A percentile compares a stretch with the other conserved stretches of the same genome.
phyloP scores from a whole-genome alignment of 2,329 filamentous ascomycete species.

The Plenodomus lindquistii region DNA sequence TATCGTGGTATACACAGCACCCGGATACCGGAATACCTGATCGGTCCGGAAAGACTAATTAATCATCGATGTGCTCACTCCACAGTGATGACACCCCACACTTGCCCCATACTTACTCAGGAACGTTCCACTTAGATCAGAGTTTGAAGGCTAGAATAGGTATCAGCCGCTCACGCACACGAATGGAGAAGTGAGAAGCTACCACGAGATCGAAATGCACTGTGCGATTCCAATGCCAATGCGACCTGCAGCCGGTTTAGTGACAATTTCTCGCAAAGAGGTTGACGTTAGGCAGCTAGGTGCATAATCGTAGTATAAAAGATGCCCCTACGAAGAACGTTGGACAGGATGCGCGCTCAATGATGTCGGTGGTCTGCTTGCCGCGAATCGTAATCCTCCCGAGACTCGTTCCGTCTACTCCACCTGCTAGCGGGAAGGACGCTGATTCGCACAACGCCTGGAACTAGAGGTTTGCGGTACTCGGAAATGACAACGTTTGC shows the following conservation, averaged over 20 bases:
- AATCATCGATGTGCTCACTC: not conserved
- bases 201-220: not conserved
- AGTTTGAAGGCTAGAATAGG: not conserved
- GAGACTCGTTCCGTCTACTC: not conserved
- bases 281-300: not conserved
- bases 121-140: not conserved
- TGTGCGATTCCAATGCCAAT: not conserved
- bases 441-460: not conserved
- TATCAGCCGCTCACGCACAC: not conserved
- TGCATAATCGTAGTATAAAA: not conserved
- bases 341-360: not conserved
- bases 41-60: not conserved
- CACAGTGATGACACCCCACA: slow-evolving; percentile 2
- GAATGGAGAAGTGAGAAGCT: not conserved
- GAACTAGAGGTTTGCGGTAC: not conserved
- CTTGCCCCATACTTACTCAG: not conserved
- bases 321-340: not conserved
- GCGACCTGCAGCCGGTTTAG: not conserved
- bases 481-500: not conserved
- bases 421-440: not conserved
- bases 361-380: slow-evolving; percentile 1
- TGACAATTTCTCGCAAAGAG: not conserved
- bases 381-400: slow-evolving; percentile 3
- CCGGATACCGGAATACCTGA: not conserved
- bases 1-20: not conserved